These are phyloP conservation scores for Tetrastigma voinierianum DNA, from an alignment of 164 flowering plant species.

Conservation along the genomic window DNA sequence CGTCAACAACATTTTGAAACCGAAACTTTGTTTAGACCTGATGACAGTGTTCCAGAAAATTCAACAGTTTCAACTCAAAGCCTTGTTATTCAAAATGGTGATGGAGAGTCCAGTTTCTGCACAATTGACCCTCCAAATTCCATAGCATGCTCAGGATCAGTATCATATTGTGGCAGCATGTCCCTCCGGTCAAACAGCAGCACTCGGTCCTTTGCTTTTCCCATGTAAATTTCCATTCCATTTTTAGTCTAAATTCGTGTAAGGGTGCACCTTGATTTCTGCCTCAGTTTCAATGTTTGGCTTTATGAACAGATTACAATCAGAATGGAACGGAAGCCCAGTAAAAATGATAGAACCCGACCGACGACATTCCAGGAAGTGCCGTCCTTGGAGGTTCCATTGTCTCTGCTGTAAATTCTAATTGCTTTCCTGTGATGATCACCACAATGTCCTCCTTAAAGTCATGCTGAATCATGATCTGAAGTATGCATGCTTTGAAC, in stretches of 20 bases:
- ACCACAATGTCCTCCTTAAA: too few species aligned
- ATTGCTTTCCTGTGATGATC: neutral
- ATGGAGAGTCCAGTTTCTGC: conserved; percentile 19
- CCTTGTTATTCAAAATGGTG: conserved; percentile 1
- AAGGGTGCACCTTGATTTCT: neutral
- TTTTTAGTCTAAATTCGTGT: too few species aligned
- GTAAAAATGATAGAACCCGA: conserved; percentile 28
- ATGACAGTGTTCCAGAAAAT: conserved; percentile 4
- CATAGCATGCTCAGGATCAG: conserved; percentile 5
- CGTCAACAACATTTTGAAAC: neutral
- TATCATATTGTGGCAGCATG: conserved; percentile 19
- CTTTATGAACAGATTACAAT: conserved; percentile 25
- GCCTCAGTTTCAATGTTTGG: neutral
- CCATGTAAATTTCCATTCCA: conserved; percentile 26
- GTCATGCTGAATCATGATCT: too few species aligned
- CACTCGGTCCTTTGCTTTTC: conserved; percentile 43
- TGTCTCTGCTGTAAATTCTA: conserved; percentile 24
- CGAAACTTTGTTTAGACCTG: neutral
- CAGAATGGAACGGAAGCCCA: conserved; percentile 32
- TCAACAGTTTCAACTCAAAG: conserved; percentile 1
- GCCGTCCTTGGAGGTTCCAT: conserved; percentile 13
- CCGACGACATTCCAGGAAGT: conserved; percentile 5
- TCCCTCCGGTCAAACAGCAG: conserved; percentile 36
- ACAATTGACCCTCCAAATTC: conserved; percentile 7
- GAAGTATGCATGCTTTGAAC: too few species aligned